phyloP scores from a whole-genome alignment of 495 filamentous ascomycete genomes.

The Talaromyces stipitatus region DNA sequence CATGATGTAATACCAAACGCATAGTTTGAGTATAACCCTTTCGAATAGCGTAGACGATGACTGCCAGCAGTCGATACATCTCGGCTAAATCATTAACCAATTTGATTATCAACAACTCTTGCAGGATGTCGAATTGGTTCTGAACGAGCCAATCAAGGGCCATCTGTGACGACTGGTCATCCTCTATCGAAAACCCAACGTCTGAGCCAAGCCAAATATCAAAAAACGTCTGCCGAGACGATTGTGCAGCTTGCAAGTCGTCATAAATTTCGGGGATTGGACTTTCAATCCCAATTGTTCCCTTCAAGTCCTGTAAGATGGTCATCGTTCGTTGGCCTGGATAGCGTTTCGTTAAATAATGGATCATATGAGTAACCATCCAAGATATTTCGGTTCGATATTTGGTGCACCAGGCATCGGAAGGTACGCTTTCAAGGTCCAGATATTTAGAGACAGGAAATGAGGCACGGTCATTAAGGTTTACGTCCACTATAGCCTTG shows the following conservation, averaged over 20 bases:
- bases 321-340: neutral
- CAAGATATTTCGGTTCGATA: neutral
- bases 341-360: neutral
- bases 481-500: neutral
- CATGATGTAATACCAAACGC: neutral
- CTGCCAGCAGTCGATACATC: neutral
- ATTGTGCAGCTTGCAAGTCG: neutral
- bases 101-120: slow-evolving; percentile 6
- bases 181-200: neutral
- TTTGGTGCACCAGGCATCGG: neutral
- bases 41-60: neutral
- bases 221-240: neutral
- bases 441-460: neutral
- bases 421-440: neutral
- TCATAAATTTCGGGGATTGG: neutral
- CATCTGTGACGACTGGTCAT: neutral
- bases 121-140: neutral
- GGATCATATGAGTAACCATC: neutral
- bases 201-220: neutral
- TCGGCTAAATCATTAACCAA: neutral
- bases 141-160: slow-evolving; percentile 11
- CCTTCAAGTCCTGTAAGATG: neutral
- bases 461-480: neutral
- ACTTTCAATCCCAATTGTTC: neutral
- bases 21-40: neutral